Evolutionary conservation across 169 alveolate genomes (phyloP).

Genomic region (Babesia bovis): DNA sequence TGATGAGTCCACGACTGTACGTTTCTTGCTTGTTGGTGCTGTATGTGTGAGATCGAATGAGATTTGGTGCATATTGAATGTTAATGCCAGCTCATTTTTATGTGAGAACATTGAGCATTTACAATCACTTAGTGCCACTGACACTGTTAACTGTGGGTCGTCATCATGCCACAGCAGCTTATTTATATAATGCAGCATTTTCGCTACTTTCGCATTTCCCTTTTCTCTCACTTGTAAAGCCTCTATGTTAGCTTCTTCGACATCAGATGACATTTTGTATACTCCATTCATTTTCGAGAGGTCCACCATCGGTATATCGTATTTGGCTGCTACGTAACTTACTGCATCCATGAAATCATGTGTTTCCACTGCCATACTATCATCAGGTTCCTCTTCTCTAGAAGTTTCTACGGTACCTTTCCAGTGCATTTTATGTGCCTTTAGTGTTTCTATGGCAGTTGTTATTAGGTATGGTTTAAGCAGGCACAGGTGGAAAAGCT

Average conservation of each 20-base stretch:
- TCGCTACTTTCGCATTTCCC: not conserved
- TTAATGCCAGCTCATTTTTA: slow-evolving; percentile 20
- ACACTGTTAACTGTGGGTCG: slow-evolving; percentile 9
- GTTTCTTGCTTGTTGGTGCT: slow-evolving; percentile 5
- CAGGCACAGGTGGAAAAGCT: slow-evolving; percentile 20
- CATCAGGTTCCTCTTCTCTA: not conserved
- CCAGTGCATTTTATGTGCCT: not conserved
- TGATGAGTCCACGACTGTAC: slow-evolving; percentile 21
- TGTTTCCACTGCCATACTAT: not conserved
- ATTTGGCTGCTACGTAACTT: slow-evolving; percentile 6
- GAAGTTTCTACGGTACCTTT: not conserved
- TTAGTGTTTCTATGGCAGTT: not conserved
- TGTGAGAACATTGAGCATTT: slow-evolving; percentile 12
- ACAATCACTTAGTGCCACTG: slow-evolving; percentile 14
- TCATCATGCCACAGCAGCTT: slow-evolving; percentile 22
- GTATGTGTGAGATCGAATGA: slow-evolving; percentile 24
- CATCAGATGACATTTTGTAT: slow-evolving; percentile 21
- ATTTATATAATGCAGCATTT: not conserved
- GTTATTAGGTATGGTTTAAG: not conserved
- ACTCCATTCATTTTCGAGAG: not conserved
- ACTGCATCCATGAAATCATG: slow-evolving; percentile 20
- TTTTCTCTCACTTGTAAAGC: not conserved
- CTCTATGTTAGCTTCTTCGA: not conserved
- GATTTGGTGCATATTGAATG: slow-evolving; percentile 19
- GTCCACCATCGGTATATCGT: slow-evolving; percentile 12